phyloP scores from a whole-genome alignment of 2,329 filamentous ascomycete species.

The Colletotrichum falcatum region DNA sequence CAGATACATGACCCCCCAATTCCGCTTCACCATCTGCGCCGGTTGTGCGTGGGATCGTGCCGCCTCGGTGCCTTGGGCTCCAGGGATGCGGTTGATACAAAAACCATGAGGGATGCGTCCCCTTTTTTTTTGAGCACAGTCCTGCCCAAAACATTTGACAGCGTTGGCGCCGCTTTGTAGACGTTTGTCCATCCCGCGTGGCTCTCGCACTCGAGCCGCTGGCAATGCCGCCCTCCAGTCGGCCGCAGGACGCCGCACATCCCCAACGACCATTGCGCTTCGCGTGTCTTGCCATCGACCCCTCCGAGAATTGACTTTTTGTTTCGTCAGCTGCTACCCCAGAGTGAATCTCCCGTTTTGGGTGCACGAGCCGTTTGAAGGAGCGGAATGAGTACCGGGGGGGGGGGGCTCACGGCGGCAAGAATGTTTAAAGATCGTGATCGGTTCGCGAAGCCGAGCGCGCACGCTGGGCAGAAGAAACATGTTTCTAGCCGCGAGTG shows the following conservation, averaged over 20 bases:
- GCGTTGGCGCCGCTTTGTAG: too few relatives aligned
- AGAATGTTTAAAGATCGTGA: constrained; percentile 42
- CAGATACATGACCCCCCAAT: neutral
- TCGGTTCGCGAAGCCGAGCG: neutral
- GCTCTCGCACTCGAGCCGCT: constrained; percentile 41
- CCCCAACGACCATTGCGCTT: constrained; percentile 47
- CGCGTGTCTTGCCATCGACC: constrained; percentile 46
- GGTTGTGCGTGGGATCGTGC: neutral
- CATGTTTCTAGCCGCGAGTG: constrained; percentile 23
- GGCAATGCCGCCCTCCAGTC: constrained; percentile 45
- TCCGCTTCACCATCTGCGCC: neutral
- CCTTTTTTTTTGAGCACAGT: too few relatives aligned
- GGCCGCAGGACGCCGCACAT: constrained; percentile 47
- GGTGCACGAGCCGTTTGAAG: constrained; percentile 44
- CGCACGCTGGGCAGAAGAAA: neutral
- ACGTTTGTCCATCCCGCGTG: neutral
- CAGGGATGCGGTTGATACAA: too few relatives aligned
- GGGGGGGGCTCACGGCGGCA: constrained; percentile 45
- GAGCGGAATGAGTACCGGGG: constrained; percentile 46
- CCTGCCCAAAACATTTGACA: too few relatives aligned
- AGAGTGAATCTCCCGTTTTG: constrained; percentile 35
- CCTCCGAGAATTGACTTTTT: constrained; percentile 45
- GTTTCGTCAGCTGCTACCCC: constrained; percentile 9
- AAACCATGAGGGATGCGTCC: neutral
- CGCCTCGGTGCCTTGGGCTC: neutral